Percentiles rank a stretch among this genome's conserved stretches.
These are phyloP conservation scores for Annulohypoxylon maeteangense DNA, from an alignment of 495 filamentous ascomycete species.

Conservation along the genomic window DNA sequence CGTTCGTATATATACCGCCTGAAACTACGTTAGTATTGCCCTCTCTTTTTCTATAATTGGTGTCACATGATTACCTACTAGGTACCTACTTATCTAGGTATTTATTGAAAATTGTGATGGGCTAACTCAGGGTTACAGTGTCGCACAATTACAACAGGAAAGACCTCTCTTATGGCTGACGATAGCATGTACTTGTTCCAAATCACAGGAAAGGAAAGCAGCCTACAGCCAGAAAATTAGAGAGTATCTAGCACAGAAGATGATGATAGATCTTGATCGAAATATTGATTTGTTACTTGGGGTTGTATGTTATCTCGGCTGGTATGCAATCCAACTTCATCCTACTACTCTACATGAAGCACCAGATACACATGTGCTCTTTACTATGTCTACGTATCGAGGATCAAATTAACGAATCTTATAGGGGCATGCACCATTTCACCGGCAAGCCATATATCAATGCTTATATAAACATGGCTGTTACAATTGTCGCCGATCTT, in stretches of 20 bases:
- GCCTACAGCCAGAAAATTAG: constrained; percentile 52
- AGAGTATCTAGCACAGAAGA: constrained; percentile 53
- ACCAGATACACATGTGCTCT: background rate
- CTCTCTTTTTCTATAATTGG: background rate
- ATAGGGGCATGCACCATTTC: constrained; percentile 46
- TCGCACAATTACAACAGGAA: constrained; percentile 39
- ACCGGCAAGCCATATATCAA: constrained; percentile 52
- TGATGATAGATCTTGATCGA: constrained; percentile 55
- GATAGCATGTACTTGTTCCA: constrained; percentile 57
- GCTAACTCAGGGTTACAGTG: constrained; percentile 37
- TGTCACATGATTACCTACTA: background rate
- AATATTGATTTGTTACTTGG: constrained; percentile 64
- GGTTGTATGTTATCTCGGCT: constrained; percentile 57
- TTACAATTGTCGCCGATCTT: constrained; percentile 64
- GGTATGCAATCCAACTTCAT: constrained; percentile 43
- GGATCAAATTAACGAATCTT: constrained; percentile 18
- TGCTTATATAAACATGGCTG: constrained; percentile 60
- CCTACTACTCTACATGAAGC: background rate
- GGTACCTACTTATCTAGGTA: background rate
- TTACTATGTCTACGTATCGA: background rate
- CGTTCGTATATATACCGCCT: constrained; percentile 47
- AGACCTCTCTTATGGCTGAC: constrained; percentile 62
- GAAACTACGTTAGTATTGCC: constrained; percentile 39
- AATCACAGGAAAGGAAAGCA: constrained; percentile 49
- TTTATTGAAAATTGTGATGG: background rate